Evolutionary conservation across 1,284 basidiomycete genomes (phyloP).

Genomic region (Trichosporon ovoides): DNA sequence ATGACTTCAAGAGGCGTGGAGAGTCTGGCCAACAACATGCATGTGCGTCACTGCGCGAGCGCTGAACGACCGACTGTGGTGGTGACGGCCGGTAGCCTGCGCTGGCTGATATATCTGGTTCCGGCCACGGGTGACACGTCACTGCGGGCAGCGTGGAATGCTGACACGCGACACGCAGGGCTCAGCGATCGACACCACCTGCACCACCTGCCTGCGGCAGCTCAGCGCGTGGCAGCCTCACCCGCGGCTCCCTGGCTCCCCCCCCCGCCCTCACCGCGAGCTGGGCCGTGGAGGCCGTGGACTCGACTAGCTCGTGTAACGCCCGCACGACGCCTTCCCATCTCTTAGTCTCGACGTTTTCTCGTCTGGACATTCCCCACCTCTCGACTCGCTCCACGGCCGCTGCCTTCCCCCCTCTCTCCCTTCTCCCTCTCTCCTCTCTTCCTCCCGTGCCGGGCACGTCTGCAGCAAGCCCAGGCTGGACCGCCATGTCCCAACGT

Average conservation of each 20-base stretch:
- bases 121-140: not conserved
- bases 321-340: not conserved
- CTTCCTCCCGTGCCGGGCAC: slow-evolving; percentile 1
- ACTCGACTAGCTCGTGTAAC: not conserved
- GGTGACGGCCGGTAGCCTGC: not conserved
- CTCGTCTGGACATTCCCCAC: not conserved
- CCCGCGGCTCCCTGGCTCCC: no score
- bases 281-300: not conserved
- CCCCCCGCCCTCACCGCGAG: not conserved
- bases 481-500: slow-evolving; percentile 6
- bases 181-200: not conserved
- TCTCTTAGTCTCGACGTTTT: not conserved
- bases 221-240: not conserved
- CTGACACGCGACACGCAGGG: slow-evolving; percentile 5
- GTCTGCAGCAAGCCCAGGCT: slow-evolving; percentile 1
- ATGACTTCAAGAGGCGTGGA: not conserved
- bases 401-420: not conserved
- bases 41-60: not conserved
- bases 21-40: slow-evolving; percentile 1
- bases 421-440: not conserved
- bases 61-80: not conserved
- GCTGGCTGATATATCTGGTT: not conserved
- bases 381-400: not conserved
- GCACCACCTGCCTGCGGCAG: not conserved
- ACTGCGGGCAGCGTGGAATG: not conserved